These are phyloP conservation scores for Penicillium oxalicum DNA, from an alignment of 2,329 filamentous ascomycete genomes.

Conservation along the genomic window DNA sequence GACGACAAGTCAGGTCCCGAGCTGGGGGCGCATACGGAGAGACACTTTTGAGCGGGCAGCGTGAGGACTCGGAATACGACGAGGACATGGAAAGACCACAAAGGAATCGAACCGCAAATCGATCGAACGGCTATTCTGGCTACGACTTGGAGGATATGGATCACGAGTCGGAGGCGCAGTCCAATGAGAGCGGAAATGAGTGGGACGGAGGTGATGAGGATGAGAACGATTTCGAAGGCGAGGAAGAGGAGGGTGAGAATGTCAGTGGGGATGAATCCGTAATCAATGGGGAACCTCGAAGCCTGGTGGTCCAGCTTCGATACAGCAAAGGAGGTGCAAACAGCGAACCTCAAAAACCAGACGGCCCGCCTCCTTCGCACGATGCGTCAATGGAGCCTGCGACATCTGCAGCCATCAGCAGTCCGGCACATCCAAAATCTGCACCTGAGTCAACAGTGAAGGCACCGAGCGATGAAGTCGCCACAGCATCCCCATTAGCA, in stretches of 20 bases:
- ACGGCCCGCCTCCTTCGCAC: slow-evolving; percentile 16
- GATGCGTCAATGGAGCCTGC: slow-evolving; percentile 10
- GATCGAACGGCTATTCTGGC: slow-evolving; percentile 39
- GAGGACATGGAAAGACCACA: slow-evolving; percentile 40
- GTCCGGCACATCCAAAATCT: slow-evolving; percentile 1
- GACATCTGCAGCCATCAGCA: neutral
- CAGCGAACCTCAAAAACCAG: slow-evolving; percentile 14
- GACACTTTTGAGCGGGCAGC: slow-evolving; percentile 50
- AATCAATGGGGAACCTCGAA: slow-evolving; percentile 48
- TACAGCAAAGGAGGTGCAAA: slow-evolving; percentile 32
- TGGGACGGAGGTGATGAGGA: slow-evolving; percentile 72
- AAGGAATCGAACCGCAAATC: slow-evolving; percentile 29
- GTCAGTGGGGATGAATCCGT: slow-evolving; percentile 43
- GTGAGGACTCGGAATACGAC: slow-evolving; percentile 40
- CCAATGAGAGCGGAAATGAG: slow-evolving; percentile 57
- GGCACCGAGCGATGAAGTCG: neutral
- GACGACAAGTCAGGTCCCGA: slow-evolving; percentile 64
- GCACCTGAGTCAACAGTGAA: neutral
- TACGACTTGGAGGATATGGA: slow-evolving; percentile 61
- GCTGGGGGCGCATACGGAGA: slow-evolving; percentile 53
- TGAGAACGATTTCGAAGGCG: slow-evolving; percentile 59
- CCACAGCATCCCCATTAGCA: neutral
- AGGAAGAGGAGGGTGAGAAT: slow-evolving; percentile 36
- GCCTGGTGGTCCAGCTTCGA: slow-evolving; percentile 68
- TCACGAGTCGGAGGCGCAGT: slow-evolving; percentile 57